These are phyloP conservation scores for Dioscorea alata DNA, from an alignment of 106 monocot species.

Conservation along the genomic window DNA sequence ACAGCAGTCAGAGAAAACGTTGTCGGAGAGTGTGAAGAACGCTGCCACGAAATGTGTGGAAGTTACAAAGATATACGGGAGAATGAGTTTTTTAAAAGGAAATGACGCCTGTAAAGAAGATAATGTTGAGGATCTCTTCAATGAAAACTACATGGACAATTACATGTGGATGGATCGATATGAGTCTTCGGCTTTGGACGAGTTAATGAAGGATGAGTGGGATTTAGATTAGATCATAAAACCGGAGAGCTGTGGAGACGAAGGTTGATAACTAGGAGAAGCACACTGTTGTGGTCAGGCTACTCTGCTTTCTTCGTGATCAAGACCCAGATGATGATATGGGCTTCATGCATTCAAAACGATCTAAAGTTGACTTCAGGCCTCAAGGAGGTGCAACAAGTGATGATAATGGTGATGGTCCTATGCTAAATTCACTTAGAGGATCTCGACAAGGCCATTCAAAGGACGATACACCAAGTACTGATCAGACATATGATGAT, in stretches of 20 bases:
- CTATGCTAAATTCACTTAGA: conserved; percentile 80
- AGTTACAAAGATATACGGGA: conserved; percentile 15
- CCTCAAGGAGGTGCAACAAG: conserved; percentile 55
- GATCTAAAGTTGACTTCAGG: conserved; percentile 73
- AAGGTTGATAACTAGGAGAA: conserved; percentile 62
- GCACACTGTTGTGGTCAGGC: conserved; percentile 28
- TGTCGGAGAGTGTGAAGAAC: conserved; percentile 11
- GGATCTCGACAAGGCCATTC: conserved; percentile 77
- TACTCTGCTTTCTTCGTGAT: conserved; percentile 79
- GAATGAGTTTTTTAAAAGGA: background rate
- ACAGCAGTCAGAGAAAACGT: background rate
- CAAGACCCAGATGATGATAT: conserved; percentile 84
- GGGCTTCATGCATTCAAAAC: conserved; percentile 60
- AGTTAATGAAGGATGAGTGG: conserved; percentile 91
- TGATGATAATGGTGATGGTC: conserved; percentile 66
- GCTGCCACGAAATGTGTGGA: conserved; percentile 18
- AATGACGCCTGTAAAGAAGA: too few species aligned
- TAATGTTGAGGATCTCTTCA: too few species aligned
- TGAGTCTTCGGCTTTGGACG: conserved; percentile 76
- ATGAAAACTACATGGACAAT: conserved; percentile 27
- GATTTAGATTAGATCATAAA: conserved; percentile 97
- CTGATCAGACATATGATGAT: conserved; percentile 93
- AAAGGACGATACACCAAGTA: conserved; percentile 78
- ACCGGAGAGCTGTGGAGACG: conserved; percentile 76
- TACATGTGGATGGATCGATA: conserved; percentile 49